Evolutionary conservation across 495 filamentous ascomycete genomes (phyloP), one percentile per base, ranked within the genome.

Genomic region (Paragyromitra xinjiangensis): DNA sequence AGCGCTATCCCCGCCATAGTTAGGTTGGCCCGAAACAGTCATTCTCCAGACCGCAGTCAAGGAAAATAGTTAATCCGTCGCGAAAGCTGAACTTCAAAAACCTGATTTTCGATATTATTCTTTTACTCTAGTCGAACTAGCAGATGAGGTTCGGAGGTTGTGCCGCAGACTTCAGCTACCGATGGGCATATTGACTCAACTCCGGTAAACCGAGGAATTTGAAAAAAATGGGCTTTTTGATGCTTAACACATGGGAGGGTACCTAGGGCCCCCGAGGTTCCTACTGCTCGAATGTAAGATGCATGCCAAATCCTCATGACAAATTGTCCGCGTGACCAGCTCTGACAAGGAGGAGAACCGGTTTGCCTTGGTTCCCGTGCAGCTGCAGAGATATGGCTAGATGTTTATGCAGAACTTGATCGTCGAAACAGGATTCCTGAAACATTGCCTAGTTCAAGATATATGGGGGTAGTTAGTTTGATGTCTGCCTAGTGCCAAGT

Each of bases 11-110:
- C 42, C 16, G 48, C 22, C 12, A 16, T 7, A 37, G 40, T 9
- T 19, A n/a, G 14, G 2, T 8, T 11, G 37, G n/a, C 16, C n/a
- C 39, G 9, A 42, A 71, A 64, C 73, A 75, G 72, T 75, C 73
- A 75, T 75, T 61, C n/a, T 48, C n/a, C 14, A 63, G 53, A 72
- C 73, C 73, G 74, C 74, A 77, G 68, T 29, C 39, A 44, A 37
- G 74, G 74, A 77, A 73, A 73, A 77, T 73, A 51, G 69, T 77
- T 77, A 56, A 65, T 77, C 74, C 74, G 59, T 29, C 24, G 16
- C 29, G 48, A 73, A 56, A 71, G 74, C 74, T 77, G 74, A 77
- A 24, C 62, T 42, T 65, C 61, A 29, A 63, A 71, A 73, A 61
- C 73, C 51, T 64, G 74, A 65, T 77, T 77, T 71, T 55, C 24